These are phyloP conservation scores for Annona cherimola DNA, from an alignment of 164 flowering plant species.

Conservation along the genomic window DNA sequence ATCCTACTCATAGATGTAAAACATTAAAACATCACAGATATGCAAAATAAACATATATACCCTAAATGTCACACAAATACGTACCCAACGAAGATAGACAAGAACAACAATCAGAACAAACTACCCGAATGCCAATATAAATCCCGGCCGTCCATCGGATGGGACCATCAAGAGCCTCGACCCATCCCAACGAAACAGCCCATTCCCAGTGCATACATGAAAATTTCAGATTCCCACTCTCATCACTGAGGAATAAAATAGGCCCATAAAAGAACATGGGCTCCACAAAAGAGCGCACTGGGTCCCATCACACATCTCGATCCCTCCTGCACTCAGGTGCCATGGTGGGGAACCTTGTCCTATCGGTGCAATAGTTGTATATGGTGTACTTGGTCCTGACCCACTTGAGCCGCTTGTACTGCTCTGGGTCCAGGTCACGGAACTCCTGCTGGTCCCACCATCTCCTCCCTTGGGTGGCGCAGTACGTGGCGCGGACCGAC, in stretches of 20 bases:
- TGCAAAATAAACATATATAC: too few relatives aligned
- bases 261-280: not conserved
- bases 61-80: too few relatives aligned
- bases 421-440: constrained; percentile 41
- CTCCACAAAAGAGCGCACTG: not conserved
- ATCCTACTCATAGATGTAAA: too few relatives aligned
- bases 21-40: too few relatives aligned
- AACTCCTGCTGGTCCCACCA: constrained; percentile 66
- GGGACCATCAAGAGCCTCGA: too few relatives aligned
- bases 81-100: too few relatives aligned
- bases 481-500: constrained; percentile 41
- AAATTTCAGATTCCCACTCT: not conserved
- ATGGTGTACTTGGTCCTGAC: constrained; percentile 47
- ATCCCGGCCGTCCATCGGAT: too few relatives aligned
- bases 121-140: too few relatives aligned
- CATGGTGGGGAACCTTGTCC: constrained; percentile 30
- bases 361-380: constrained; percentile 59
- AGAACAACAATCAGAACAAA: too few relatives aligned
- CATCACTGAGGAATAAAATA: too few relatives aligned
- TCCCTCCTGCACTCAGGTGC: constrained; percentile 48
- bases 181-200: too few relatives aligned
- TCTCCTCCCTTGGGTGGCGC: constrained; percentile 38
- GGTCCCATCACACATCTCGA: constrained; percentile 27
- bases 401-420: constrained; percentile 41
- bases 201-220: too few relatives aligned